Conservation (phyloP, 148 eudicot species). For the Silene latifolia region DNA sequence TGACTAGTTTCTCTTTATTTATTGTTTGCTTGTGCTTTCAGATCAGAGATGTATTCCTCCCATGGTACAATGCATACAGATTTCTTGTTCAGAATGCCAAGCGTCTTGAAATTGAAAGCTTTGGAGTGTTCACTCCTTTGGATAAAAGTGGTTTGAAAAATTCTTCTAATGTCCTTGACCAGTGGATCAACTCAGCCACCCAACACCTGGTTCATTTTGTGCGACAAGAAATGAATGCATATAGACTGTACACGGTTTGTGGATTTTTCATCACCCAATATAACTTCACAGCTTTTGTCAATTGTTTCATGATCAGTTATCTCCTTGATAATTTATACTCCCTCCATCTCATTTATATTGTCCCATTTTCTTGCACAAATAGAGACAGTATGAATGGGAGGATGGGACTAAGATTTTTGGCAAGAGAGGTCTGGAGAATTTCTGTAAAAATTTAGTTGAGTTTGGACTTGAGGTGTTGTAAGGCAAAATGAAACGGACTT, state of each 20-base stretch:
- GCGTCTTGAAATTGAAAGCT: slow-evolving; percentile 87
- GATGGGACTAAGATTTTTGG: too few relatives aligned
- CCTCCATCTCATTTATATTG: neutral
- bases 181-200: slow-evolving; percentile 98
- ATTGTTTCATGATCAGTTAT: slow-evolving; percentile 1
- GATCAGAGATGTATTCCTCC: slow-evolving; percentile 94
- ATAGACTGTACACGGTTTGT: slow-evolving; percentile 83
- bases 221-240: slow-evolving; percentile 91
- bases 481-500: neutral
- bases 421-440: too few relatives aligned
- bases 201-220: slow-evolving; percentile 92
- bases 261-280: neutral
- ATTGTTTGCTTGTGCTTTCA: slow-evolving; percentile 21
- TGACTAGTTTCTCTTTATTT: neutral
- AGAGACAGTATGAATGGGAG: too few relatives aligned
- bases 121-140: slow-evolving; percentile 57
- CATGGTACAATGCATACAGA: slow-evolving; percentile 99
- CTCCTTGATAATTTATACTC: too few relatives aligned
- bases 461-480: neutral
- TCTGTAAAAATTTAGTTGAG: neutral
- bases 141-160: slow-evolving; percentile 51
- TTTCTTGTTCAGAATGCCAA: slow-evolving; percentile 96
- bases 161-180: slow-evolving; percentile 95
- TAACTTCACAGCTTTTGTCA: neutral
- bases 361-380: too few relatives aligned